A percentile compares a stretch with the other conserved stretches of the same genome.
phyloP scores from a whole-genome alignment of 1,284 basidiomycete species.

The Tremellales sp. region DNA sequence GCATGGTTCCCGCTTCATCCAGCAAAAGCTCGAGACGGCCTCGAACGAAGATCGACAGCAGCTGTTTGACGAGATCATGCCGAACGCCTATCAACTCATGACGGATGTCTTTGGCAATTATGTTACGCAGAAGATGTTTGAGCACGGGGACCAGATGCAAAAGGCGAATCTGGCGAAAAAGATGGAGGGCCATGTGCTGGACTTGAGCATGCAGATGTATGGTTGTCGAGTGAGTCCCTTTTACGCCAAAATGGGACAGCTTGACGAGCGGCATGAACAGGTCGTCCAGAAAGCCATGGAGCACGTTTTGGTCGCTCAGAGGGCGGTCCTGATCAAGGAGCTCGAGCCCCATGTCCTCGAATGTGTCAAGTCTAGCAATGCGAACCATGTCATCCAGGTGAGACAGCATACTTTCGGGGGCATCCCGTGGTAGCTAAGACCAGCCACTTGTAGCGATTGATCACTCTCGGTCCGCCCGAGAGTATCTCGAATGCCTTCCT shows the following conservation, averaged over 20 bases:
- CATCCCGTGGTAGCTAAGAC: not conserved
- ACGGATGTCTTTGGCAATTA: conserved; percentile 98
- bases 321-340: conserved; percentile 70
- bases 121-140: conserved; percentile 91
- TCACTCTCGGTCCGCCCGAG: conserved; percentile 73
- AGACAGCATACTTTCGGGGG: conserved; percentile 13
- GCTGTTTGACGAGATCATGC: conserved; percentile 89
- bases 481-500: conserved; percentile 73
- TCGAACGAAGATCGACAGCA: conserved; percentile 70
- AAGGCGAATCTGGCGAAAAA: conserved; percentile 65
- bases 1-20: conserved; percentile 85
- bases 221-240: conserved; percentile 59
- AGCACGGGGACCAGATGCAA: conserved; percentile 76
- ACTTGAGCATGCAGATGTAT: conserved; percentile 87
- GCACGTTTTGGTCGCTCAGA: conserved; percentile 70
- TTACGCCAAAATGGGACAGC: not conserved
- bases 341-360: conserved; percentile 75
- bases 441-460: conserved; percentile 49
- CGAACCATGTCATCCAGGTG: conserved; percentile 77
- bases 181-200: conserved; percentile 75
- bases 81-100: conserved; percentile 74
- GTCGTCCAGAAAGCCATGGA: conserved; percentile 70
- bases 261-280: conserved; percentile 8
- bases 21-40: conserved; percentile 75
- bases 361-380: conserved; percentile 89